These are phyloP conservation scores for Fraxinus velutina DNA, from an alignment of 305 asterid species.

Conservation along the genomic window DNA sequence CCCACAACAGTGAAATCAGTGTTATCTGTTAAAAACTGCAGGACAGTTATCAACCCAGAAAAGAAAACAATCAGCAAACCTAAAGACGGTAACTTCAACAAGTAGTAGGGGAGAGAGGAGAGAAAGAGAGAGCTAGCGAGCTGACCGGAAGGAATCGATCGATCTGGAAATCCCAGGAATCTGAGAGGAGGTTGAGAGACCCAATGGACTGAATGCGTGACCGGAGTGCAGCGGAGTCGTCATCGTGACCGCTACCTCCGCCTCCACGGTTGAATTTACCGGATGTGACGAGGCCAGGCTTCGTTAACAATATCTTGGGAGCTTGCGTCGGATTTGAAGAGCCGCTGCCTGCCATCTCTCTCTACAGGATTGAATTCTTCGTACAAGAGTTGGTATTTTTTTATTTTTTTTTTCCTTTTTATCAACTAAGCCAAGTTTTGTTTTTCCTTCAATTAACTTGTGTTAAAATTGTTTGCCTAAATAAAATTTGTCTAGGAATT, in stretches of 20 bases:
- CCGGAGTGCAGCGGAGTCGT: conserved; percentile 66
- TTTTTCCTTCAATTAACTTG: background rate
- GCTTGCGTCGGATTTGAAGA: conserved; percentile 42
- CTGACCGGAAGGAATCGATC: conserved; percentile 85
- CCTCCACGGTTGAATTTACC: conserved; percentile 54
- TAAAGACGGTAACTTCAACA: background rate
- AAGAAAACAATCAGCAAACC: conserved; percentile 8
- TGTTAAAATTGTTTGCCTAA: background rate
- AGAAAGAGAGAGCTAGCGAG: background rate
- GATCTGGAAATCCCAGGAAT: conserved; percentile 74
- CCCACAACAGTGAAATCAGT: conserved; percentile 90
- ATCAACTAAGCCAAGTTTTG: background rate
- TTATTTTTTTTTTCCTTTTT: background rate
- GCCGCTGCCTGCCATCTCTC: conserved; percentile 42
- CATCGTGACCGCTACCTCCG: conserved; percentile 45
- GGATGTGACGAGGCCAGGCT: conserved; percentile 71
- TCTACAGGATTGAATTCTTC: background rate
- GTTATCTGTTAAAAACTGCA: conserved; percentile 91
- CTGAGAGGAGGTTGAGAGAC: conserved; percentile 80
- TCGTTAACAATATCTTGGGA: conserved; percentile 84
- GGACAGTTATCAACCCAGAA: background rate
- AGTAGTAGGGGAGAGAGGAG: background rate
- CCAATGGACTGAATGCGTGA: conserved; percentile 74
- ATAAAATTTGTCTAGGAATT: background rate
- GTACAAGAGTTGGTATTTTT: background rate